Evolutionary conservation across 208 protist species (phyloP), one percentile per base, ranked within the genome.

Genomic region (Wallacemonas sp.): DNA sequence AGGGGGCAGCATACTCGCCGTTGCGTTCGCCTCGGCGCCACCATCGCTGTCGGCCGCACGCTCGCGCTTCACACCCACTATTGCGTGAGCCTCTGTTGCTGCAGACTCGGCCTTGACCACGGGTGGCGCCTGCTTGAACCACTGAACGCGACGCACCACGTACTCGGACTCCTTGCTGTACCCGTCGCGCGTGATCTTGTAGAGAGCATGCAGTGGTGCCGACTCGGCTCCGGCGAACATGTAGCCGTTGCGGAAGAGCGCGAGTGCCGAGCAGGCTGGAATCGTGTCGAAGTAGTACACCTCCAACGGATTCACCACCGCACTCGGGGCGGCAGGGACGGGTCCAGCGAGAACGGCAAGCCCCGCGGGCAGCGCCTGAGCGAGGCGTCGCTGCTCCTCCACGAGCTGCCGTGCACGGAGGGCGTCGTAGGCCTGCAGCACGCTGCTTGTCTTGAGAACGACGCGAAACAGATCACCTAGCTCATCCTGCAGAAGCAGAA

Each of bases 201-300:
- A 98, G 16, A 96, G 44, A 24, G 72, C 78, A 79, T 99, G 98
- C 68, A 98, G 80, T 21, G 81, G 68, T n/a, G 87, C 94, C 43
- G 93, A 96, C 78, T 99, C 98, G 36, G 88, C 76, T 14, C 97
- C 98, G 6, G 89, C 72, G 67, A 99, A 99, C 1, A 99, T 72
- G 76, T 97, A 99, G 2, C 98, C 98, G 17, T 67, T 85, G 44
- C 89, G 87, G 23, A 99, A 88, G 11, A 99, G 81, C 44, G 69
- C 85, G 54, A 99, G 77, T 9, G 79, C 65, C 17, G 69, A 90
- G 2, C 96, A 80, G 0, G 93, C 69, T 12, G 98, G 90, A 6
- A 99, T 78, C 0, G 98, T 99, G 63, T 99, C 99, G 72, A 99
- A 99, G 82, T 99, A 99, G 29, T 85, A 74, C 30, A 99, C 78